Conservation (phyloP, 805 yeast species). For the Barnettozyma pratensis region DNA sequence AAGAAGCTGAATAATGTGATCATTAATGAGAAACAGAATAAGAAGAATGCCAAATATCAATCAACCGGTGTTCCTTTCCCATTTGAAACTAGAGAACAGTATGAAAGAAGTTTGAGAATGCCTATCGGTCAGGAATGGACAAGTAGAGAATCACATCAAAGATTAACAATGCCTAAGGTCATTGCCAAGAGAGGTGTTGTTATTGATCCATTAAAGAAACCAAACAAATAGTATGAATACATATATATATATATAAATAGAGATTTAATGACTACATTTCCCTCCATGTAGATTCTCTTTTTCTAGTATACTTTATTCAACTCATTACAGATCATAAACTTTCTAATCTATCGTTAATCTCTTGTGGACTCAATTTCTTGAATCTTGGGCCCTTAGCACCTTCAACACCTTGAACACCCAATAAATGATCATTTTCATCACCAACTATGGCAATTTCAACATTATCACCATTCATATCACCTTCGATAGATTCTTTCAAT, state of each 20-base stretch:
- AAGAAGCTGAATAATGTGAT: slow-evolving; percentile 74
- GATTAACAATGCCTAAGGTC: slow-evolving; percentile 82
- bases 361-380: slow-evolving; percentile 79
- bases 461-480: slow-evolving; percentile 95
- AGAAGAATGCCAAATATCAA: slow-evolving; percentile 80
- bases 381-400: slow-evolving; percentile 84
- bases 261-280: too few species aligned
- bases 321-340: slow-evolving; percentile 49
- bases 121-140: slow-evolving; percentile 99
- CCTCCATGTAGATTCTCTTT: not conserved
- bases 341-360: slow-evolving; percentile 92
- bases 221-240: slow-evolving; percentile 24
- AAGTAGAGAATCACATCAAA: slow-evolving; percentile 79
- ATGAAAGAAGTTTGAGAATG: slow-evolving; percentile 88
- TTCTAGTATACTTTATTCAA: not conserved
- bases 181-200: slow-evolving; percentile 83
- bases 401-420: slow-evolving; percentile 82
- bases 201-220: slow-evolving; percentile 86
- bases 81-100: slow-evolving; percentile 87
- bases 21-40: slow-evolving; percentile 80
- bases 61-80: slow-evolving; percentile 94
- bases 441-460: slow-evolving; percentile 90
- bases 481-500: slow-evolving; percentile 93
- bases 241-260: too few species aligned
- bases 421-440: slow-evolving; percentile 69